phyloP scores from a whole-genome alignment of 2,329 filamentous ascomycete genomes.

The Colletotrichum orbiculare region DNA sequence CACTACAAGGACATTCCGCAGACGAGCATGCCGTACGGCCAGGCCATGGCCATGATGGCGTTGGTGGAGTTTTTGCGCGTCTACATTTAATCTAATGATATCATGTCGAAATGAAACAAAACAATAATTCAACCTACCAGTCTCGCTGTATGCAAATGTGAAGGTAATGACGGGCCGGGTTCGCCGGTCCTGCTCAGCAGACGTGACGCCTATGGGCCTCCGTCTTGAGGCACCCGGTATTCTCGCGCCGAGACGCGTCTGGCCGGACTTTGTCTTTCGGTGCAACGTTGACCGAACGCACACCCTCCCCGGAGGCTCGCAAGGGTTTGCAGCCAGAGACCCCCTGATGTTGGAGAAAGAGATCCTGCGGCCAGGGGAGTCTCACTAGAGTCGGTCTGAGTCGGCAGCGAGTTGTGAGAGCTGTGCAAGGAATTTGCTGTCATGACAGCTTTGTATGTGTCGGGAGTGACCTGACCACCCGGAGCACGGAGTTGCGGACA shows the following conservation, averaged over 20 bases:
- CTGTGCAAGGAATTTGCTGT: neutral
- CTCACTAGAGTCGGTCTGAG: neutral
- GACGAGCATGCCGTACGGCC: slow-evolving; percentile 87
- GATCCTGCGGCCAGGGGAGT: slow-evolving; percentile 6
- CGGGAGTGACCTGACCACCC: neutral
- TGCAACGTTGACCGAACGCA: slow-evolving; percentile 11
- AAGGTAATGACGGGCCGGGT: neutral
- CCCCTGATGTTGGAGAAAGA: slow-evolving; percentile 1
- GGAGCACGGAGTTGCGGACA: no score
- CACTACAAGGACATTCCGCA: slow-evolving; percentile 82
- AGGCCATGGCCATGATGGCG: slow-evolving; percentile 87
- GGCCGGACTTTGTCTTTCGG: neutral
- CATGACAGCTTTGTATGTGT: neutral
- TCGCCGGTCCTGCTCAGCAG: slow-evolving; percentile 1
- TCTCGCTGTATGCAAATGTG: neutral
- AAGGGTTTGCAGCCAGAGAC: neutral
- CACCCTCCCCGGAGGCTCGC: neutral
- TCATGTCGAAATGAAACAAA: slow-evolving; percentile 18
- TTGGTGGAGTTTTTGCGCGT: slow-evolving; percentile 77
- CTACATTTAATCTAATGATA: slow-evolving; percentile 37
- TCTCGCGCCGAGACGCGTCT: neutral
- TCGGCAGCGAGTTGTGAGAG: neutral
- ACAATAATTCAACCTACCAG: neutral
- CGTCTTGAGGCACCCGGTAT: neutral
- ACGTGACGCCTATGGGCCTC: no score